A percentile compares a stretch with the other conserved stretches of the same genome.
Evolutionary conservation across 83 land plant species (phyloP).

Genomic region (Thuja plicata): DNA sequence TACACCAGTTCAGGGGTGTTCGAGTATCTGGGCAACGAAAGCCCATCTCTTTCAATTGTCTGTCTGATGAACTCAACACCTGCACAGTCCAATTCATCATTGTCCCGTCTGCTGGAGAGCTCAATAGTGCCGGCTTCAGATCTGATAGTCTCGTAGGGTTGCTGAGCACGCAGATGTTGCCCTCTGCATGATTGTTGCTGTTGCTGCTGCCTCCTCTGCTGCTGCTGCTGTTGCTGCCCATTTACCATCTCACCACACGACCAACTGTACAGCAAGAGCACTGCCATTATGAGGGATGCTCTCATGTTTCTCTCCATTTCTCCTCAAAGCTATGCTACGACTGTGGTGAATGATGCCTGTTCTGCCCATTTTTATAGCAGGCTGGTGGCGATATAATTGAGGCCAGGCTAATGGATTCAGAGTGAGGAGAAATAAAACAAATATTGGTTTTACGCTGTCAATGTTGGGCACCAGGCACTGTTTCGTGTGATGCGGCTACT

Average conservation of each 20-base stretch:
- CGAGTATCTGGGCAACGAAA: conserved; percentile 17
- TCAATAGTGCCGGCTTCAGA: conserved; percentile 28
- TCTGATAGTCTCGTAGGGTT: conserved; percentile 24
- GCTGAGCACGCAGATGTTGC: conserved; percentile 13
- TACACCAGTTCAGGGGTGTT: conserved; percentile 25
- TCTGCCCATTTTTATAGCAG: neutral
- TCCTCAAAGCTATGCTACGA: neutral
- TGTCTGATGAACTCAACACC: conserved; percentile 23
- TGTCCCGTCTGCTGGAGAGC: conserved; percentile 11
- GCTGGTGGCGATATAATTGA: no score
- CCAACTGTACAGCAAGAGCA: no score
- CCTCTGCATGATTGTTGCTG: conserved; percentile 3
- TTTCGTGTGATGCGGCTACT: no score
- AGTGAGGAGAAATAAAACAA: no score
- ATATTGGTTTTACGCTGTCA: no score
- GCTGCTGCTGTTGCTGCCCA: neutral
- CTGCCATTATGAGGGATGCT: neutral
- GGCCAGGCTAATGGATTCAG: no score
- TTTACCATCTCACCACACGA: neutral
- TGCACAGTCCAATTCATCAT: conserved; percentile 34
- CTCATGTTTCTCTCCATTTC: neutral
- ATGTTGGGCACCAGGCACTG: no score
- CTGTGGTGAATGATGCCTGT: neutral
- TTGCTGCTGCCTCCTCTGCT: neutral
- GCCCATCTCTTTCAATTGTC: conserved; percentile 21